Percentiles rank a stretch among this genome's conserved stretches.
These are phyloP conservation scores for Coemansia sp. DNA, from an alignment of 192 early-diverging fungal genomes.

Conservation along the genomic window DNA sequence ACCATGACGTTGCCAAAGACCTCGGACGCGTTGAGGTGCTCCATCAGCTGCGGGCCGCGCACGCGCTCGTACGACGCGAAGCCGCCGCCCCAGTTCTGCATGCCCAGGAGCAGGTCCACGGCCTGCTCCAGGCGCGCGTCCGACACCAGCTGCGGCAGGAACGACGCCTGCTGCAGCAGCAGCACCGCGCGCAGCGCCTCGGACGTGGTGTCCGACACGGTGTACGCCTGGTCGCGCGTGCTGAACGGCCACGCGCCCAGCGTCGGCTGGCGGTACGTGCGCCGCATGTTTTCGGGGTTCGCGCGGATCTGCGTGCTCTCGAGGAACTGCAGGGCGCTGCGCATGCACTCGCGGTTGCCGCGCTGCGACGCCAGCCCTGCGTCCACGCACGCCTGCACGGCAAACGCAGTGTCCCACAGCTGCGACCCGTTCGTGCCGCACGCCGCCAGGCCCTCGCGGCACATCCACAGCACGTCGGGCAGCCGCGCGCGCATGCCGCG, in stretches of 20 bases:
- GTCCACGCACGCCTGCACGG: slow-evolving; percentile 82
- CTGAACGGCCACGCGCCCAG: slow-evolving; percentile 98
- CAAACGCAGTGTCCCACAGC: slow-evolving; percentile 93
- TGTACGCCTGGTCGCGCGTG: slow-evolving; percentile 90
- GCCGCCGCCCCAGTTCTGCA: slow-evolving; percentile 92
- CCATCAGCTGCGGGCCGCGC: slow-evolving; percentile 76
- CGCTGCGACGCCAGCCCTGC: slow-evolving; percentile 68
- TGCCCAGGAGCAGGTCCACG: slow-evolving; percentile 84
- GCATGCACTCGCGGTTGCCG: slow-evolving; percentile 67
- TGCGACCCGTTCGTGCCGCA: slow-evolving; percentile 97
- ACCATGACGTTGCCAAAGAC: slow-evolving; percentile 99
- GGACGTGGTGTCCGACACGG: slow-evolving; percentile 93
- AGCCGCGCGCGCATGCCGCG: slow-evolving; percentile 66
- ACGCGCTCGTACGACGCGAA: slow-evolving; percentile 91
- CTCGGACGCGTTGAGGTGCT: slow-evolving; percentile 92
- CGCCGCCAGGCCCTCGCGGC: slow-evolving; percentile 85
- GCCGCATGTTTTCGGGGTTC: slow-evolving; percentile 64
- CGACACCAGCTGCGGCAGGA: slow-evolving; percentile 58
- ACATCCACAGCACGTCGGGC: slow-evolving; percentile 93
- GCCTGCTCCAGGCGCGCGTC: slow-evolving; percentile 78
- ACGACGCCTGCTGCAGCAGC: slow-evolving; percentile 66
- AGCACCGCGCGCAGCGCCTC: slow-evolving; percentile 87
- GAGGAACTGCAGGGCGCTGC: slow-evolving; percentile 74
- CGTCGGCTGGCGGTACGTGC: slow-evolving; percentile 77
- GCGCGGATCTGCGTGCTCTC: slow-evolving; percentile 82